Conservation (phyloP, 441 rosid species). For the Brassica balearica region DNA sequence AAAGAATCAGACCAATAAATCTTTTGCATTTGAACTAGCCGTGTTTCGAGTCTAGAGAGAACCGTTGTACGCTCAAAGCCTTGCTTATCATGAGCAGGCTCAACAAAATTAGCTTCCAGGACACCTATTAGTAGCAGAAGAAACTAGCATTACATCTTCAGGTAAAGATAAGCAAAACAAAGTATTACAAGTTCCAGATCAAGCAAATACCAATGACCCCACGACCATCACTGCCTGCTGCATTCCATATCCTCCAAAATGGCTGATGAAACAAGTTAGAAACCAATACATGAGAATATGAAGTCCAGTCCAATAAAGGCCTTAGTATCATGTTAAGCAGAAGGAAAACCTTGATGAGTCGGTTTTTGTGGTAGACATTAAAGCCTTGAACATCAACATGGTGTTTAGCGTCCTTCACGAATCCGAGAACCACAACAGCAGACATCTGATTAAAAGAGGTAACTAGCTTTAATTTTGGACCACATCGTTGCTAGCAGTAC, state of each 20-base stretch:
- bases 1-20: slow-evolving; percentile 63
- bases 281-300: slow-evolving; percentile 20
- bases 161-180: not conserved
- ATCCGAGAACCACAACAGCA: slow-evolving; percentile 78
- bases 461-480: slow-evolving; percentile 33
- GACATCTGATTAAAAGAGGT: slow-evolving; percentile 56
- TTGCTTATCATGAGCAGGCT: slow-evolving; percentile 81
- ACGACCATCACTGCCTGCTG: slow-evolving; percentile 89
- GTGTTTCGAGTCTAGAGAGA: slow-evolving; percentile 63
- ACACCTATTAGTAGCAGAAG: slow-evolving; percentile 61
- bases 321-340: not conserved
- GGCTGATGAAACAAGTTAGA: slow-evolving; percentile 57
- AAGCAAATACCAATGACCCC: slow-evolving; percentile 74
- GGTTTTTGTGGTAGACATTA: slow-evolving; percentile 91
- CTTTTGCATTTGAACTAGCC: slow-evolving; percentile 76
- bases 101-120: slow-evolving; percentile 73
- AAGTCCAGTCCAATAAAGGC: not conserved
- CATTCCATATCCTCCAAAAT: slow-evolving; percentile 96
- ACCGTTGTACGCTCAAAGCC: slow-evolving; percentile 73
- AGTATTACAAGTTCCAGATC: slow-evolving; percentile 21
- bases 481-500: not conserved
- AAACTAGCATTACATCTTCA: slow-evolving; percentile 23
- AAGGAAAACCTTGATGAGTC: slow-evolving; percentile 79
- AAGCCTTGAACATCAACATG: slow-evolving; percentile 93
- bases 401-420: slow-evolving; percentile 86